phyloP scores from a whole-genome alignment of 73 alveolate genomes.

The Paramecium bursaria region DNA sequence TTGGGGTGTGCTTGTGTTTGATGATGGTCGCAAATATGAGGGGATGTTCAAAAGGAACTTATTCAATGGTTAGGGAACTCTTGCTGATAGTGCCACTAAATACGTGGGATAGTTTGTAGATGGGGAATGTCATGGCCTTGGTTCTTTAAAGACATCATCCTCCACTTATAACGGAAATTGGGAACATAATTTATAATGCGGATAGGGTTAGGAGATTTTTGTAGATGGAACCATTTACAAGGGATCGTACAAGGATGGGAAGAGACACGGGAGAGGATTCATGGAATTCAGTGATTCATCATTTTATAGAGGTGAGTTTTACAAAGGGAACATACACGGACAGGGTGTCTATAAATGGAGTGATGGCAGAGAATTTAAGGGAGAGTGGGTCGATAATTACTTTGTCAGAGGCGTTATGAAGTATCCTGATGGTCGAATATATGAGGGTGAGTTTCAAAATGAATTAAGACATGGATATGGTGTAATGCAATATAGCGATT shows the following conservation, averaged over 20 bases:
- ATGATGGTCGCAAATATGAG: conserved; percentile 61
- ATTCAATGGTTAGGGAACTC: conserved; percentile 48
- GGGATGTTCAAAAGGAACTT: conserved; percentile 14
- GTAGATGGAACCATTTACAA: conserved; percentile 49
- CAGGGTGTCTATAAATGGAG: conserved; percentile 49
- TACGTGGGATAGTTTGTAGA: conserved; percentile 34
- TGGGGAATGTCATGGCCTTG: conserved; percentile 67
- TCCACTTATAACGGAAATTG: conserved; percentile 48
- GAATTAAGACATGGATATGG: conserved; percentile 50
- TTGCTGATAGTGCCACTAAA: not conserved
- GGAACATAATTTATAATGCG: conserved; percentile 46
- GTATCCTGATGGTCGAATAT: conserved; percentile 47
- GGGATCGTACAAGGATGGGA: conserved; percentile 40
- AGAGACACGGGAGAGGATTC: conserved; percentile 48
- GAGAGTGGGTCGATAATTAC: conserved; percentile 51
- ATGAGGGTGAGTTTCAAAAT: conserved; percentile 28
- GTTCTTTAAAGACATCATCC: conserved; percentile 13
- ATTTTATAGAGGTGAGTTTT: conserved; percentile 61
- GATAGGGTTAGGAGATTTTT: conserved; percentile 50
- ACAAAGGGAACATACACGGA: conserved; percentile 27
- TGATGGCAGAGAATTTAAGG: conserved; percentile 54
- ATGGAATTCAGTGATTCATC: conserved; percentile 24
- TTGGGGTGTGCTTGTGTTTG: conserved; percentile 50
- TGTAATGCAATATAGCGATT: too few species aligned
- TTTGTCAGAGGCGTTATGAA: conserved; percentile 24